Percentiles rank a stretch among this genome's conserved stretches.
Conservation (phyloP, 257 asterid species). For the Eucommia ulmoides region DNA sequence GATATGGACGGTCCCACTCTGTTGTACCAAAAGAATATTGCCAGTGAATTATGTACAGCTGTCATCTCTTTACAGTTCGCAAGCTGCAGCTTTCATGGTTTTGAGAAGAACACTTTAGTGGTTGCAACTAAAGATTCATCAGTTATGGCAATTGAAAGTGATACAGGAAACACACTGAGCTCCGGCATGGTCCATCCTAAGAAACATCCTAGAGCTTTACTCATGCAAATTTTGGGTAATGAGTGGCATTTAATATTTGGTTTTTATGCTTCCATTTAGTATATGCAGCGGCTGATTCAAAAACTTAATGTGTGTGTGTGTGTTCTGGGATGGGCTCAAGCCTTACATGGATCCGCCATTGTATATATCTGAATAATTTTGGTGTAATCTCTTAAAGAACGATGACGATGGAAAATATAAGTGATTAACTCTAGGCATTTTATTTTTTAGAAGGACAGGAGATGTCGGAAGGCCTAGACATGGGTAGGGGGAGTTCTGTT, state of each 20-base stretch:
- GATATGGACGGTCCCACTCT: slow-evolving; percentile 50
- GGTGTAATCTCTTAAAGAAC: no score
- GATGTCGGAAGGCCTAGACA: slow-evolving; percentile 22
- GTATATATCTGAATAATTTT: no score
- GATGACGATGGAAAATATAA: no score
- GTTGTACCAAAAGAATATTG: slow-evolving; percentile 59
- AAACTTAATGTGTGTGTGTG: no score
- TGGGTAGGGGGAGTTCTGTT: slow-evolving; percentile 25
- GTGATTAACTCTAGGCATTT: no score
- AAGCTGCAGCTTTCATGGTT: slow-evolving; percentile 73
- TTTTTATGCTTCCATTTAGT: no score
- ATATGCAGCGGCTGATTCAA: no score
- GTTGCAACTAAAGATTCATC: slow-evolving; percentile 86
- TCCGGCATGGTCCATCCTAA: slow-evolving; percentile 56
- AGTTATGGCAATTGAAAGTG: slow-evolving; percentile 56
- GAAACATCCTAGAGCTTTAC: slow-evolving; percentile 69
- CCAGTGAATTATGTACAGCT: slow-evolving; percentile 64
- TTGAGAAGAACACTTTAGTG: slow-evolving; percentile 62
- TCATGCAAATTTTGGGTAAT: slow-evolving; percentile 59
- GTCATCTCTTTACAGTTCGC: slow-evolving; percentile 62
- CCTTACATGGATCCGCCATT: no score
- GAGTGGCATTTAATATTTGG: no score
- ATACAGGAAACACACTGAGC: slow-evolving; percentile 61
- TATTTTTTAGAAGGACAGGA: slow-evolving; percentile 24
- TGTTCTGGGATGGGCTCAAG: no score